Evolutionary conservation across 1,139 yeast species (phyloP), one percentile per base, ranked within the genome.

Genomic region (Nakaseomyces kungkrabaensis): DNA sequence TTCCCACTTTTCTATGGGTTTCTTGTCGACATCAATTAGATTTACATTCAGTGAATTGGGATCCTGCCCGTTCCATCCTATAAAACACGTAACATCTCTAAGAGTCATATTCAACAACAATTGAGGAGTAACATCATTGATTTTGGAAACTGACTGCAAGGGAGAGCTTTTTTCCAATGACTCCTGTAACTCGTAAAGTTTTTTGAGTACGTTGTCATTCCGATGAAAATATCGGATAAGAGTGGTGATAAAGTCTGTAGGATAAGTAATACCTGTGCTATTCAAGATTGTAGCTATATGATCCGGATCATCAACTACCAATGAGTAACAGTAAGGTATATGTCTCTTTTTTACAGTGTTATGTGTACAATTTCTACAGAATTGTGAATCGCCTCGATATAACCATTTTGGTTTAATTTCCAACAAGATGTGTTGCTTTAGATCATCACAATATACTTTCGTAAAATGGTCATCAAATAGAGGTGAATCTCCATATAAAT

Each of bases 401-500:
- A 62, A 44, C 68, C 68, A 64, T 50, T 65, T 65, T 5, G 68
- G 68, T 48, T 65, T 65, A 29, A 63, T 50, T 51, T 65, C 68
- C 56, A 64, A 47, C 4, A 61, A 33, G 6, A 58, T 44, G 1
- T 13, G 22, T 4, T n/a, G 11, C 4, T 43, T 41, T 1, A 41
- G 34, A 5, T 22, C 10, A 24, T 41, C 37, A 1, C 11, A 33
- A 42, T 56, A 59, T 5, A 63, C 26, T 37, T 50, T 57, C n/a
- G 64, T 61, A 37, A 56, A 57, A 48, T 61, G 67, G 48, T 63
- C 67, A n/a, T 51, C 24, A 13, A 52, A 49, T 9, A 54, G n/a
- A 11, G 46, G 7, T 6, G 26, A 43, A 1, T 32, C 17, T 9
- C 45, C 36, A 37, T 31, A 37, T n/a, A 37, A 33, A 5, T 43